phyloP scores from a whole-genome alignment of 306 rosid species.

The Trifolium repens region DNA sequence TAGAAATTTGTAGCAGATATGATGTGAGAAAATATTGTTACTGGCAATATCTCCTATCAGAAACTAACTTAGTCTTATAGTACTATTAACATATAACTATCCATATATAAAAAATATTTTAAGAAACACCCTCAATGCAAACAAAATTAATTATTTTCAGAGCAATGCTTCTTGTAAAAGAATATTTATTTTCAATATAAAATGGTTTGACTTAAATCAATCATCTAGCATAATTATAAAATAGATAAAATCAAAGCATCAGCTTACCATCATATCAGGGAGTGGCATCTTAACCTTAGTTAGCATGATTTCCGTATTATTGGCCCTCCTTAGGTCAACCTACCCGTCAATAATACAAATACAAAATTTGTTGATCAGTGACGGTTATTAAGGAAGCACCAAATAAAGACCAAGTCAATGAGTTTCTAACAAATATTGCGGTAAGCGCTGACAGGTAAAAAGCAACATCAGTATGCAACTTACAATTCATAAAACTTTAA shows the following conservation, averaged over 20 bases:
- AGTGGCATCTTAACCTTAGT: conserved; percentile 99
- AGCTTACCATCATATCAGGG: conserved; percentile 97
- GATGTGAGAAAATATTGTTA: conserved; percentile 23
- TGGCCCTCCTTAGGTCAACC: conserved; percentile 96
- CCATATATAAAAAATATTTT: neutral
- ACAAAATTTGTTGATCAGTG: conserved; percentile 24
- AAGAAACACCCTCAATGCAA: conserved; percentile 25
- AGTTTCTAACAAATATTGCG: conserved; percentile 23
- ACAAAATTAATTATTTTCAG: conserved; percentile 16
- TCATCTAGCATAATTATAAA: conserved; percentile 22
- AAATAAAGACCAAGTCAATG: conserved; percentile 26
- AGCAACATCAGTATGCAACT: conserved; percentile 26
- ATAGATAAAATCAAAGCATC: conserved; percentile 26
- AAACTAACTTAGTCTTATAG: neutral
- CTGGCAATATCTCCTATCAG: conserved; percentile 30
- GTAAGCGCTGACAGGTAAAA: conserved; percentile 41
- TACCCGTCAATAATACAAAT: conserved; percentile 48
- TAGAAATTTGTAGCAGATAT: conserved; percentile 22
- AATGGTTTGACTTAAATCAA: conserved; percentile 19
- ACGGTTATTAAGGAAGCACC: conserved; percentile 37
- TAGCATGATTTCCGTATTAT: conserved; percentile 99
- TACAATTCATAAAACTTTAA: conserved; percentile 30
- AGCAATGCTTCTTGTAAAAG: conserved; percentile 30
- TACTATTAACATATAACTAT: conserved; percentile 23
- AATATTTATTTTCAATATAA: conserved; percentile 10